These are phyloP conservation scores for Cinnamomum chago DNA, from an alignment of 164 flowering plant species.

Conservation along the genomic window DNA sequence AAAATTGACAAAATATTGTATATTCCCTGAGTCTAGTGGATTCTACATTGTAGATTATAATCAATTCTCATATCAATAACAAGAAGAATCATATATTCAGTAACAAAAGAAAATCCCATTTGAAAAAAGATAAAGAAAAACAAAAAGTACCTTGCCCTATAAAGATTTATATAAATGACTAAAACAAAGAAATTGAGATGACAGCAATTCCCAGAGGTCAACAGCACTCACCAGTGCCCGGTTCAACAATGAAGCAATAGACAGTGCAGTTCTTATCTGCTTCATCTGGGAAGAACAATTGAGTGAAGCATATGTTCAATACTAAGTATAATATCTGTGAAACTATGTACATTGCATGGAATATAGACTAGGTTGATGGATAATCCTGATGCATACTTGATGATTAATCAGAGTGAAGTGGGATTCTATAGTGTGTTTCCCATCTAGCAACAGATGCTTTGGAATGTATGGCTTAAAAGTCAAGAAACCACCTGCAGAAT, in stretches of 20 bases:
- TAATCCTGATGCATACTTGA: conserved; percentile 47
- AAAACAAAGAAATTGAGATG: not conserved
- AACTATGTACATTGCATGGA: not conserved
- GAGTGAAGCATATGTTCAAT: not conserved
- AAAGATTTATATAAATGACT: not conserved
- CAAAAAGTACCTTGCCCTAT: too few species aligned
- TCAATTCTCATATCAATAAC: not conserved
- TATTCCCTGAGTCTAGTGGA: not conserved
- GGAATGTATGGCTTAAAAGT: conserved; percentile 89
- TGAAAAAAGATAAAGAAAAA: not conserved
- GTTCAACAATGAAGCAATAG: conserved; percentile 75
- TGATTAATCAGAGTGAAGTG: conserved; percentile 84
- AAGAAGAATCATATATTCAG: not conserved
- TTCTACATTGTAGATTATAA: not conserved
- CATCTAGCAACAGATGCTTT: conserved; percentile 77
- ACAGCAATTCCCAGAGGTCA: not conserved
- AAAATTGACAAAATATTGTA: not conserved
- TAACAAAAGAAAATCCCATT: not conserved
- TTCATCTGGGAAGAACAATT: conserved; percentile 52
- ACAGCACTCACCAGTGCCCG: conserved; percentile 75
- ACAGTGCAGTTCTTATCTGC: conserved; percentile 92
- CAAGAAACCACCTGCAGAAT: conserved; percentile 84
- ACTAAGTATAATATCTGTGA: not conserved
- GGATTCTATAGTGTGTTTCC: conserved; percentile 67
- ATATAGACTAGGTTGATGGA: conserved; percentile 10